A percentile compares a stretch with the other conserved stretches of the same genome.
These are phyloP conservation scores for Diaporthe vexans DNA, from an alignment of 2,329 filamentous ascomycete species.

Conservation along the genomic window DNA sequence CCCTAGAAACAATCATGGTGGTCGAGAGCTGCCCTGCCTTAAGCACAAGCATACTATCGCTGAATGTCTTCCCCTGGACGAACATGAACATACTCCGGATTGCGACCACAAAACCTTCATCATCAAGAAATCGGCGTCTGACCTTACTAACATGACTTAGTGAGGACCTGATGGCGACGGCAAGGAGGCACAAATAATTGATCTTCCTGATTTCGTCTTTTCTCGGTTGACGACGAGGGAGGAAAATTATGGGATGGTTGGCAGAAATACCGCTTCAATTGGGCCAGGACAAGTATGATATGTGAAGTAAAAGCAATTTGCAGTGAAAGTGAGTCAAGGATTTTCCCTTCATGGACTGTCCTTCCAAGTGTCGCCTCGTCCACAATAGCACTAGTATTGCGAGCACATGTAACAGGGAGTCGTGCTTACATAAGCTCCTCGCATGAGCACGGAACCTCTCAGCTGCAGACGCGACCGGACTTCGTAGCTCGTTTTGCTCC, in stretches of 20 bases:
- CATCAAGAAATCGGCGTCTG: constrained; percentile 13
- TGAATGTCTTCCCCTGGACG: neutral
- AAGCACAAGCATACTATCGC: constrained; percentile 17
- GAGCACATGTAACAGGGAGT: neutral
- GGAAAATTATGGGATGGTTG: neutral
- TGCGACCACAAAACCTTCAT: constrained; percentile 9
- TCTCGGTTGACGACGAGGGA: neutral
- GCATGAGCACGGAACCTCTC: neutral
- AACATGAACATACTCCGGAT: neutral
- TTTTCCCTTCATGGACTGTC: accelerated
- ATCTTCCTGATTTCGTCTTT: too few relatives aligned
- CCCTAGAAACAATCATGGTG: constrained; percentile 14
- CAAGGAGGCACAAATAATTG: too few relatives aligned
- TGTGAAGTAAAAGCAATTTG: neutral
- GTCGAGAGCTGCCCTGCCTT: neutral
- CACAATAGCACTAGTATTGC: neutral
- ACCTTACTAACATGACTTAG: neutral
- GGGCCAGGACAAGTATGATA: neutral
- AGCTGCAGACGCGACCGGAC: neutral
- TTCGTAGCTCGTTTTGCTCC: neutral
- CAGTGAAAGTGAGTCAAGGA: neutral
- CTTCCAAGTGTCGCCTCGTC: neutral
- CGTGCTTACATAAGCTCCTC: neutral
- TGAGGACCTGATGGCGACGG: neutral
- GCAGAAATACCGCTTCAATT: neutral